Evolutionary conservation across 352 stramenopile species (phyloP), one percentile per base, ranked within the genome.

Genomic region (Phytophthora hybrid): DNA sequence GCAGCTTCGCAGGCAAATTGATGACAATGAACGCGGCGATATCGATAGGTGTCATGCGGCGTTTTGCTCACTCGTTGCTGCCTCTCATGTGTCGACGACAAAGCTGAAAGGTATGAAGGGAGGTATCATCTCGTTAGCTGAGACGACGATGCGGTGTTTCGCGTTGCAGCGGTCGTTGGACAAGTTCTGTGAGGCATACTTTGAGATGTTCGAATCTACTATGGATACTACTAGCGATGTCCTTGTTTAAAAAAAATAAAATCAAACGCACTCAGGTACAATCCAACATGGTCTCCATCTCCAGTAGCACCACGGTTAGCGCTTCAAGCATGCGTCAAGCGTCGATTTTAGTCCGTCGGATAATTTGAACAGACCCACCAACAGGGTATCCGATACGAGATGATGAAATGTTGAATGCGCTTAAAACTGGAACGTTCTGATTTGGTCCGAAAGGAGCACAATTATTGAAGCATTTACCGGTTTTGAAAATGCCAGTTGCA

Each of bases 351-450:
- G 59, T 65, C 37, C 37, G 19, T 10, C 29, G 10, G 39, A 7
- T 47, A 16, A 19, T 31, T 46, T 23, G 44, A 66, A 51, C 21
- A 23, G 23, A 56, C 47, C n/a, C n/a, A n/a, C n/a, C n/a, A n/a
- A n/a, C n/a, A n/a, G n/a, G n/a, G n/a, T n/a, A n/a, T n/a, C 26
- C 52, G 19, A 63, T 62, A 69, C 18, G 37, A 26, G 11, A 65
- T 44, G 29, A 6, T 13, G 19, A 49, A 21, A 41, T 29, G 21
- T 54, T 53, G 13, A 21, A 63, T 54, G 57, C 0, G 9, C 7
- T 4, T n/a, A 46, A 47, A 47, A 37, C 41, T 44, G 10, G 7
- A 65, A 55, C 23, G 26, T n/a, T 56, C 44, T 65, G 59, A 65
- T 65, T 61, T 68, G 32, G 10, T 68, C 29, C 26, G 52, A 39